Conservation (phyloP, 2,329 filamentous ascomycete genomes). For the Fusarium luffae region DNA sequence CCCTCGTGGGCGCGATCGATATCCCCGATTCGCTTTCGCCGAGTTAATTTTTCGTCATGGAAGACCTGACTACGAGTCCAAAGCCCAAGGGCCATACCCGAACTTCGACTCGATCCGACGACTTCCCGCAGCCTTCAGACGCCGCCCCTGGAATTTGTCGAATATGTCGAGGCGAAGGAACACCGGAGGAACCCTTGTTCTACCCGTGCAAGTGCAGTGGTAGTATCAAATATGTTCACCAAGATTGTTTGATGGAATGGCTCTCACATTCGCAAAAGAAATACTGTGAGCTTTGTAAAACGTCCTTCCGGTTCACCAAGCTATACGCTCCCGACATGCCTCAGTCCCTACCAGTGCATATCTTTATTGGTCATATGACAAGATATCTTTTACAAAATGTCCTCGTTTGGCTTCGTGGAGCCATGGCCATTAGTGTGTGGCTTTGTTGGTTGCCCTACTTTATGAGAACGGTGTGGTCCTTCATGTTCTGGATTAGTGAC, state of each 20-base stretch:
- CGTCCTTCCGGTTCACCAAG: conserved; percentile 97
- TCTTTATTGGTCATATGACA: conserved; percentile 83
- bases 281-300: conserved; percentile 99
- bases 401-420: conserved; percentile 80
- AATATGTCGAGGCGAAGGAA: conserved; percentile 93
- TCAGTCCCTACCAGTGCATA: conserved; percentile 77
- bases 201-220: conserved; percentile 99
- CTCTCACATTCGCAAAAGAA: conserved; percentile 99
- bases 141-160: conserved; percentile 81
- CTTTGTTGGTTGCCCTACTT: conserved; percentile 87
- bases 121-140: conserved; percentile 47
- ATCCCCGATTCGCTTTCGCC: conserved; percentile 35
- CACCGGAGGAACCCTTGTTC: conserved; percentile 85
- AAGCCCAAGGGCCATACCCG: conserved; percentile 43
- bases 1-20: conserved; percentile 46
- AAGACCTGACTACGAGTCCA: conserved; percentile 38
- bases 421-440: conserved; percentile 88
- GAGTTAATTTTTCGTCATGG: conserved; percentile 38
- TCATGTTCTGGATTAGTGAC: conserved; percentile 95
- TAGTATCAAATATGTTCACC: conserved; percentile 98
- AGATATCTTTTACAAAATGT: conserved; percentile 78
- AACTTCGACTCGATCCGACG: conserved; percentile 42
- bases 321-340: conserved; percentile 97
- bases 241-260: conserved; percentile 99
- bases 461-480: conserved; percentile 92